These are phyloP conservation scores for Mycena maculata DNA, from an alignment of 768 basidiomycete genomes.

Conservation along the genomic window DNA sequence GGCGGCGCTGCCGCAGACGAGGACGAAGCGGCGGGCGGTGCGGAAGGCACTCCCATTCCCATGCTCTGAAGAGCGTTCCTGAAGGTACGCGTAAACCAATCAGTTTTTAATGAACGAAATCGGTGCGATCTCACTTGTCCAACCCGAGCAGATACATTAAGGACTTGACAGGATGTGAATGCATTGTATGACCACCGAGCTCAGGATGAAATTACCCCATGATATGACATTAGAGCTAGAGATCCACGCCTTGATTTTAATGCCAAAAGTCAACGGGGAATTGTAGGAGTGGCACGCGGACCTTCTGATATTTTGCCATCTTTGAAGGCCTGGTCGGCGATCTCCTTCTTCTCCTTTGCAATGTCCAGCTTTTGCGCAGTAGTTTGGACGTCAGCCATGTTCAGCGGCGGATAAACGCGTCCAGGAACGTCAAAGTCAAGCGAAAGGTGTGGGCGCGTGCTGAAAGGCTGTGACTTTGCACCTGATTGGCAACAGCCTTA, in stretches of 20 bases:
- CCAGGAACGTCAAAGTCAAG: slow-evolving; percentile 5
- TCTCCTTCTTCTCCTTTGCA: slow-evolving; percentile 76
- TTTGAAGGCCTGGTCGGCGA: slow-evolving; percentile 77
- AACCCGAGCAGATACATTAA: slow-evolving; percentile 80
- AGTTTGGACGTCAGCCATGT: slow-evolving; percentile 46
- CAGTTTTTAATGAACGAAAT: not conserved
- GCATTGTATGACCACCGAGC: slow-evolving; percentile 4
- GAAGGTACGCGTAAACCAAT: not conserved
- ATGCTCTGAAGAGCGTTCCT: slow-evolving; percentile 70
- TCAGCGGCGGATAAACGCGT: slow-evolving; percentile 25
- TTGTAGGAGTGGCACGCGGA: slow-evolving; percentile 43
- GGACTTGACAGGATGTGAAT: slow-evolving; percentile 54
- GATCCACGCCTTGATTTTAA: slow-evolving; percentile 17
- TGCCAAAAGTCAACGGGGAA: slow-evolving; percentile 21
- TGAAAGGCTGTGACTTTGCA: slow-evolving; percentile 18
- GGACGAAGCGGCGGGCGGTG: slow-evolving; percentile 31
- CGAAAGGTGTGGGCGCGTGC: slow-evolving; percentile 14
- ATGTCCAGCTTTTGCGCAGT: slow-evolving; percentile 64
- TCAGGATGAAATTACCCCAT: slow-evolving; percentile 61
- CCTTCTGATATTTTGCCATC: slow-evolving; percentile 70
- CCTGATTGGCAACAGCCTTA: slow-evolving; percentile 12
- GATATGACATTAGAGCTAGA: slow-evolving; percentile 77
- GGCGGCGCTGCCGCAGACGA: slow-evolving; percentile 35
- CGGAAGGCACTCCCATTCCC: slow-evolving; percentile 51
- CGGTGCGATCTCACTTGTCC: slow-evolving; percentile 69